Conservation (phyloP, 2,329 filamentous ascomycete genomes). For the Microdochium trichocladiopsis region DNA sequence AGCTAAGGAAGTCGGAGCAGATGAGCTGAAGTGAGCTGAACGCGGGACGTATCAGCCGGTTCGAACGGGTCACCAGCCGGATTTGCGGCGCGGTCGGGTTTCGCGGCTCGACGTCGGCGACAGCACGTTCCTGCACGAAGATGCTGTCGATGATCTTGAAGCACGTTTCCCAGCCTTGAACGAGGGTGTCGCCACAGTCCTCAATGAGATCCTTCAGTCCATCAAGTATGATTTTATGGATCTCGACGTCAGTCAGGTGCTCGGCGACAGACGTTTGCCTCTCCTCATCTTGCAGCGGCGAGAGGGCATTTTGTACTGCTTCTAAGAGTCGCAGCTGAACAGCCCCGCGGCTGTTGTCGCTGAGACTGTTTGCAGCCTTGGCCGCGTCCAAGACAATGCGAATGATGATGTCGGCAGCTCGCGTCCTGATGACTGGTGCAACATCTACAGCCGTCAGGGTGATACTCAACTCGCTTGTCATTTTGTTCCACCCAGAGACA, state of each 20-base stretch:
- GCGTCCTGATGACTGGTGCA: conserved; percentile 44
- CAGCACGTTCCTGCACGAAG: conserved; percentile 46
- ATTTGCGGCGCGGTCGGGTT: conserved; percentile 13
- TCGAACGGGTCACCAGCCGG: conserved; percentile 49
- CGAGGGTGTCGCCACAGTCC: conserved; percentile 76
- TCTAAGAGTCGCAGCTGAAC: conserved; percentile 69
- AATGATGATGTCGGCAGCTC: conserved; percentile 59
- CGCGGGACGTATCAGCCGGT: conserved; percentile 73
- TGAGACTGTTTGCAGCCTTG: conserved; percentile 44
- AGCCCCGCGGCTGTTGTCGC: conserved; percentile 42
- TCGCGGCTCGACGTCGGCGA: conserved; percentile 13
- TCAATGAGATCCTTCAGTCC: conserved; percentile 78
- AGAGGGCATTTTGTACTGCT: conserved; percentile 56
- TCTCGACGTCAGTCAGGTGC: conserved; percentile 63
- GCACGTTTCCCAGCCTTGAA: conserved; percentile 77
- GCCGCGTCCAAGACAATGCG: conserved; percentile 51
- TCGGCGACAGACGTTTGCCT: conserved; percentile 47
- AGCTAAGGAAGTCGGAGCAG: conserved; percentile 85
- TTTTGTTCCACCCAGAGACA: conserved; percentile 67
- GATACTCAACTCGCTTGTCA: conserved; percentile 49
- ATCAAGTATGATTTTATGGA: conserved; percentile 74
- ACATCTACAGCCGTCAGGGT: conserved; percentile 40
- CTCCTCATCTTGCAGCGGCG: conserved; percentile 47
- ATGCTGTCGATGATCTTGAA: conserved; percentile 82
- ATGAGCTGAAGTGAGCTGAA: conserved; percentile 89